Evolutionary conservation across 768 basidiomycete genomes (phyloP).

Genomic region (Lentinula raphanica): DNA sequence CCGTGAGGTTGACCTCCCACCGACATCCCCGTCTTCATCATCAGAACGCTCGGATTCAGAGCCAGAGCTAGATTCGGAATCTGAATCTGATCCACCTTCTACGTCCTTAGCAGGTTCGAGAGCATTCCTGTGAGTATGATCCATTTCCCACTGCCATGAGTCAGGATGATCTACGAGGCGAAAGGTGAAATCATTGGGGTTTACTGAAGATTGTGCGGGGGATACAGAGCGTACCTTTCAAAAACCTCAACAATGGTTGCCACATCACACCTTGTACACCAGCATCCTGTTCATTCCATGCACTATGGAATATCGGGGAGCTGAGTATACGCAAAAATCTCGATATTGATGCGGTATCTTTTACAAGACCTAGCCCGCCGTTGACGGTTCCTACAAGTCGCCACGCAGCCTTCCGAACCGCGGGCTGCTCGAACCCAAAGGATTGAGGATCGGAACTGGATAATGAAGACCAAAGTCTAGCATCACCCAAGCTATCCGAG

Average conservation of each 20-base stretch:
- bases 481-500: conserved; percentile 39
- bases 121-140: not conserved
- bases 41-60: conserved; percentile 20
- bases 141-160: conserved; percentile 4
- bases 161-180: not conserved
- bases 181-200: not conserved
- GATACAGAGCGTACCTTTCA: conserved; percentile 50
- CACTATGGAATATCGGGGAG: conserved; percentile 56
- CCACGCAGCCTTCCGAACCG: conserved; percentile 73
- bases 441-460: conserved; percentile 33
- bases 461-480: conserved; percentile 58
- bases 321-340: conserved; percentile 44
- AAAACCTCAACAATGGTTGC: conserved; percentile 62
- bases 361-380: conserved; percentile 30
- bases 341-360: not conserved
- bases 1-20: not conserved
- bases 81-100: not conserved
- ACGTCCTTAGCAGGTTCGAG: not conserved
- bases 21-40: not conserved
- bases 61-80: not conserved
- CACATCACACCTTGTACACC: conserved; percentile 66
- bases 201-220: too few relatives aligned
- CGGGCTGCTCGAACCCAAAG: conserved; percentile 65
- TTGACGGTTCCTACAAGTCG: conserved; percentile 32
- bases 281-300: conserved; percentile 64